phyloP scores from a whole-genome alignment of 164 flowering plant species.

The Aristolochia fimbriata region DNA sequence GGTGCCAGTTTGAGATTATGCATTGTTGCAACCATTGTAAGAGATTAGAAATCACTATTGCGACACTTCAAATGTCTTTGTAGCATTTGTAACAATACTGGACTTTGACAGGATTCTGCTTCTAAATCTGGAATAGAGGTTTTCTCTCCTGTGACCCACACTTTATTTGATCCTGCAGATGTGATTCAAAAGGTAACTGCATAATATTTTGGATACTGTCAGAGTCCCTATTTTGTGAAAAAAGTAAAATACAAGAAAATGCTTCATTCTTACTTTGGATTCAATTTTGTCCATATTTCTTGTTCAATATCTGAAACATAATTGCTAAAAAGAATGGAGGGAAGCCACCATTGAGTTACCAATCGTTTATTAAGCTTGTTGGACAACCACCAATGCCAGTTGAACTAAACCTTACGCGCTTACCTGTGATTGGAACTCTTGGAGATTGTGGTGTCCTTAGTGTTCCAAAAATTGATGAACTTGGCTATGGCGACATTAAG shows the following conservation, averaged over 20 bases:
- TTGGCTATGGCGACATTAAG: slow-evolving; percentile 56
- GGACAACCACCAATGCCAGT: slow-evolving; percentile 62
- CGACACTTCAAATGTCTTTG: no score
- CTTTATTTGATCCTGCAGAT: slow-evolving; percentile 74
- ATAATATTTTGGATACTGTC: no score
- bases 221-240: no score
- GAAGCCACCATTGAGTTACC: slow-evolving; percentile 73
- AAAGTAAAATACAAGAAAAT: background rate
- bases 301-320: no score
- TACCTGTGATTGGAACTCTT: slow-evolving; percentile 63
- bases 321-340: slow-evolving; percentile 62
- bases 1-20: no score
- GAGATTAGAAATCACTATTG: no score
- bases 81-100: background rate
- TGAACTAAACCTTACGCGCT: slow-evolving; percentile 27
- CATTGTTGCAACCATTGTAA: no score
- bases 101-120: slow-evolving; percentile 48
- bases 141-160: slow-evolving; percentile 89
- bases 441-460: slow-evolving; percentile 31
- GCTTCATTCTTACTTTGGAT: no score
- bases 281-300: no score
- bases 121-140: slow-evolving; percentile 60
- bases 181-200: slow-evolving; percentile 55
- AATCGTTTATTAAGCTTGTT: slow-evolving; percentile 77
- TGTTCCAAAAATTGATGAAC: slow-evolving; percentile 62